Evolutionary conservation across 2,329 filamentous ascomycete species (phyloP), one percentile per base, ranked within the genome.

Genomic region (Fusarium sp.): DNA sequence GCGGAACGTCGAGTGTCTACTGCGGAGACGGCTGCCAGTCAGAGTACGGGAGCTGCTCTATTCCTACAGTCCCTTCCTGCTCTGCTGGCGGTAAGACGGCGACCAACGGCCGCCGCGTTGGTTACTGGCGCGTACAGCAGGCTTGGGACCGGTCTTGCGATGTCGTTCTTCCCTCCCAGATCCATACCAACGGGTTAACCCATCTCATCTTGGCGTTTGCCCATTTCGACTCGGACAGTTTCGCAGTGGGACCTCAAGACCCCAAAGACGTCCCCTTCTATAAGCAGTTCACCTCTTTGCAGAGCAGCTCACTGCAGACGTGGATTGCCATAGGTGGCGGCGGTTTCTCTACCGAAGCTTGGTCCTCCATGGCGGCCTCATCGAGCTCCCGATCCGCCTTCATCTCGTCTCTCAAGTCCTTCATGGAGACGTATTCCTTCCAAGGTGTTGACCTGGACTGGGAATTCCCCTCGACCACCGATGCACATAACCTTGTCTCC

Each of bases 321-420:
- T 62, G 60, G 60, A 55, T 62, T 42, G 46, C 46, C 60, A 62
- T 62, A 10, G 60, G 60, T 33, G 60, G 60, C 24, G 60, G 60
- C 24, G 31, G 60, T 27, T 62, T 62, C 46, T 62, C 60, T 62
- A 35, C 27, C n/a, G 27, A 33, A 2, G 6, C 22, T 16, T 62
- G 60, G 60, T 40, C 60, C 33, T 55, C 60, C 46, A 62, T 62
- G 60, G 60, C 11, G 46, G 46, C 60, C 12, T 55, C 60, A 40
- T 55, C 60, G 9, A 62, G 46, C n/a, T 62, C 60, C 35, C 60
- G 60, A 55, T 55, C 60, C n/a, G 60, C 60, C 33, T 62, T 62
- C 60, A 62, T 62, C 44, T 62, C 44, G 46, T 62, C 60, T 62
- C 60, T 62, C 46, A 62, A 55, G 46, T 62, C 60, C 46, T 62